Evolutionary conservation across 345 rosid genomes (phyloP).

Genomic region (Ricinus communis): DNA sequence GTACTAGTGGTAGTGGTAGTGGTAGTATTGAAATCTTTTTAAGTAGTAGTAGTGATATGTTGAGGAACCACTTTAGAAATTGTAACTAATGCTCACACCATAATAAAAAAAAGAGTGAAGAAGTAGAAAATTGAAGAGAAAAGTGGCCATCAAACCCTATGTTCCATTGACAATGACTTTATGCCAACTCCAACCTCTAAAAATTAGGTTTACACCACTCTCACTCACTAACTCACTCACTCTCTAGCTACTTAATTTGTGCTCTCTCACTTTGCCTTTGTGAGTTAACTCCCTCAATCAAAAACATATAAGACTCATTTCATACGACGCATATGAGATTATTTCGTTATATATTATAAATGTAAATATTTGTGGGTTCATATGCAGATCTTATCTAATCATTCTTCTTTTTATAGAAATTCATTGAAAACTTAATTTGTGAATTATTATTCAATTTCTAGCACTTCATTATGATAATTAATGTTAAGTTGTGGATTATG

Average conservation of each 20-base stretch:
- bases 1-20: background rate
- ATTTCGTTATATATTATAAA: too few species aligned
- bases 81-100: constrained; percentile 35
- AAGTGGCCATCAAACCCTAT: constrained; percentile 28
- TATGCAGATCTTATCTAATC: too few species aligned
- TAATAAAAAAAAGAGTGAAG: background rate
- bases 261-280: constrained; percentile 25
- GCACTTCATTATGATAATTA: too few species aligned
- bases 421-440: too few species aligned
- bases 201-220: background rate
- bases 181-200: constrained; percentile 24
- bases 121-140: constrained; percentile 7
- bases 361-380: too few species aligned
- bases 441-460: too few species aligned
- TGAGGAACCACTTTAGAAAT: constrained; percentile 32
- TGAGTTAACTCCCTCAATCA: constrained; percentile 18
- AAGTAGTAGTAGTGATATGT: constrained; percentile 25
- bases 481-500: too few species aligned
- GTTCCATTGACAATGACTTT: constrained; percentile 31
- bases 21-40: background rate
- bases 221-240: constrained; percentile 8
- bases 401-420: too few species aligned
- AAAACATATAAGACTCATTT: background rate
- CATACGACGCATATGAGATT: background rate
- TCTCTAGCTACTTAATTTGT: background rate